Percentiles rank a stretch among this genome's conserved stretches.
Evolutionary conservation across 306 rosid genomes (phyloP).

Genomic region (Rosa persica): DNA sequence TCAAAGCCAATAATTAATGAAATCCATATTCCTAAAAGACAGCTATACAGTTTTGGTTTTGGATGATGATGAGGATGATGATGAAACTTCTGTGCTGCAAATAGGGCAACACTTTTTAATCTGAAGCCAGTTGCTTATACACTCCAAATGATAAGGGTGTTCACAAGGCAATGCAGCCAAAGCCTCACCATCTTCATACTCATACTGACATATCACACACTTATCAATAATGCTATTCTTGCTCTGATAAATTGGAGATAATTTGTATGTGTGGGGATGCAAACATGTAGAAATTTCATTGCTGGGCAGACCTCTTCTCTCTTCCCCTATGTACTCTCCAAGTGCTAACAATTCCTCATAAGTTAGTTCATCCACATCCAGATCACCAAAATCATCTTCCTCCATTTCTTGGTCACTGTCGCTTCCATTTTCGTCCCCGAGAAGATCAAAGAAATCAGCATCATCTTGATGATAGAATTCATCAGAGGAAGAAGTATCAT

Average conservation of each 20-base stretch:
- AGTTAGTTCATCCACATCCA: conserved; percentile 67
- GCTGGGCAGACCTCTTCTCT: conserved; percentile 57
- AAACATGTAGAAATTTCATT: conserved; percentile 61
- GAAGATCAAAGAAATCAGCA: conserved; percentile 33
- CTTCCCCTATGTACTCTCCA: conserved; percentile 77
- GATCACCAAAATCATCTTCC: conserved; percentile 38
- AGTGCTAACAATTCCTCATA: conserved; percentile 79
- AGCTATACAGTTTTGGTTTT: conserved; percentile 21
- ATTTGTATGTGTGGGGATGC: conserved; percentile 30
- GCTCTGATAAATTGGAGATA: conserved; percentile 12
- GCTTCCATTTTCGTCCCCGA: conserved; percentile 39
- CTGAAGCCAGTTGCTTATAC: conserved; percentile 83
- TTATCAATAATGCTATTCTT: conserved; percentile 44
- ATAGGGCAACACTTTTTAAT: conserved; percentile 84
- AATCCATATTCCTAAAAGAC: not conserved
- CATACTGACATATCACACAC: conserved; percentile 87
- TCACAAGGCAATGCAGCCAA: conserved; percentile 66
- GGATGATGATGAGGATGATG: conserved; percentile 30
- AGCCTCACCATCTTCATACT: conserved; percentile 67
- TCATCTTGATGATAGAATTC: conserved; percentile 17
- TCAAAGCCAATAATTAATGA: not conserved
- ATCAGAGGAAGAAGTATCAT: conserved; percentile 13
- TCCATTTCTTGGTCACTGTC: conserved; percentile 42
- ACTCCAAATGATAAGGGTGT: conserved; percentile 78
- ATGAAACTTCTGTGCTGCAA: conserved; percentile 60